Conservation (phyloP, 2,329 filamentous ascomycete genomes). For the Alternaria rosae region DNA sequence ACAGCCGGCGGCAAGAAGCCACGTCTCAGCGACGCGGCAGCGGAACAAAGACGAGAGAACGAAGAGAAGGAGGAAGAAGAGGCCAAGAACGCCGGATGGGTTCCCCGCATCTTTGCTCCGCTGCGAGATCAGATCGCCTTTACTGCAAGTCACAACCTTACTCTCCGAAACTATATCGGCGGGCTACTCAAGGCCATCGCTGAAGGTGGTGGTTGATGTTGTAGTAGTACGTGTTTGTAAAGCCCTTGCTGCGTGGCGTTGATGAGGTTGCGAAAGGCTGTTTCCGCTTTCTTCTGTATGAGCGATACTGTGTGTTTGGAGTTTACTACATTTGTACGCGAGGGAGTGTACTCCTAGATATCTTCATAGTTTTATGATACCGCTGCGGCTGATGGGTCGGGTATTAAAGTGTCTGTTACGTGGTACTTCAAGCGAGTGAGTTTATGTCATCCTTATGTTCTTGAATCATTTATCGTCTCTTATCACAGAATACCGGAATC, state of each 20-base stretch:
- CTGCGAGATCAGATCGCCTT: constrained; percentile 71
- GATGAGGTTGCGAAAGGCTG: neutral
- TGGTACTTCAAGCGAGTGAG: neutral
- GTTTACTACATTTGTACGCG: neutral
- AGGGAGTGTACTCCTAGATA: neutral
- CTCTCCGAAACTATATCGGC: constrained; percentile 49
- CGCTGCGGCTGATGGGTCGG: neutral
- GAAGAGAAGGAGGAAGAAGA: constrained; percentile 56
- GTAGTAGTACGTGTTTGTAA: neutral
- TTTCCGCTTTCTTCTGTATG: neutral
- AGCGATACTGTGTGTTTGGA: constrained; percentile 2
- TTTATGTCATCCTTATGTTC: neutral
- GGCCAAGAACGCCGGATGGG: constrained; percentile 66
- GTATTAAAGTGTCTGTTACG: neutral
- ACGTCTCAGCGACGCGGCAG: constrained; percentile 40
- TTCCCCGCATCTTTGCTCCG: constrained; percentile 72
- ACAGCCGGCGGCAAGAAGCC: constrained; percentile 55
- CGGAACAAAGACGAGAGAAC: constrained; percentile 39
- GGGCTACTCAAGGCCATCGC: constrained; percentile 47
- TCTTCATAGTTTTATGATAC: neutral
- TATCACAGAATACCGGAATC: neutral
- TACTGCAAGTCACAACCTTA: constrained; percentile 71
- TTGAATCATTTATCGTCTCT: too few species aligned
- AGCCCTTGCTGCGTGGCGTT: constrained; percentile 1
- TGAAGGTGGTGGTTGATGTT: constrained; percentile 38